Percentiles rank a stretch among this genome's conserved stretches.
Conservation (phyloP, 345 rosid species). For the Turritis glabra region DNA sequence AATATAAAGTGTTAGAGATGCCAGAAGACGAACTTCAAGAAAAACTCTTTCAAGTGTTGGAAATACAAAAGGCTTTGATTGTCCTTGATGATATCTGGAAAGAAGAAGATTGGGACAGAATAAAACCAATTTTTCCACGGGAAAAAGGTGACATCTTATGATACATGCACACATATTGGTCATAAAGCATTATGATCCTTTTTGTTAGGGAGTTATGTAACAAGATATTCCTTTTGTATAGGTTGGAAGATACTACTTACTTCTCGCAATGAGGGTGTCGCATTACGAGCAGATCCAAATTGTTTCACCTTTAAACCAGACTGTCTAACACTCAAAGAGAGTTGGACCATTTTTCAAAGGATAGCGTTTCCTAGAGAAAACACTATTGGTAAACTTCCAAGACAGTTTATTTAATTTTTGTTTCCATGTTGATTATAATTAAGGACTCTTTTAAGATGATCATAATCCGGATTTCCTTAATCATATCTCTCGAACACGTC, state of each 20-base stretch:
- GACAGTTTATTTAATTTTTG: too few species aligned
- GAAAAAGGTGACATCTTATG: neutral
- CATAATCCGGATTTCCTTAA: neutral
- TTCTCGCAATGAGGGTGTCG: conserved; percentile 44
- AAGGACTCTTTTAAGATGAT: neutral
- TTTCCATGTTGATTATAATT: neutral
- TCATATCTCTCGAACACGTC: neutral
- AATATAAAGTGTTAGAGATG: neutral
- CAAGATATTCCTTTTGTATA: neutral
- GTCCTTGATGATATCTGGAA: conserved; percentile 51
- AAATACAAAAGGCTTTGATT: conserved; percentile 38
- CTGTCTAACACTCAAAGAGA: conserved; percentile 20
- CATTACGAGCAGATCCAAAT: neutral
- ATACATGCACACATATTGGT: too few species aligned
- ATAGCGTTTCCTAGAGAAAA: conserved; percentile 39
- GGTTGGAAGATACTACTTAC: conserved; percentile 50
- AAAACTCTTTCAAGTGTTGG: conserved; percentile 16
- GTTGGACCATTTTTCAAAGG: conserved; percentile 48
- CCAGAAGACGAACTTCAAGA: conserved; percentile 11
- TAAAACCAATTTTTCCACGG: conserved; percentile 32
- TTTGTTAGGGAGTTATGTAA: too few species aligned
- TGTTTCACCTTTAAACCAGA: conserved; percentile 15
- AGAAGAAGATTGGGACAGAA: conserved; percentile 37
- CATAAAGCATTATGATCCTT: too few species aligned
- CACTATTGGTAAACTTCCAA: conserved; percentile 11